Base-by-base conservation (phyloP, 495 filamentous ascomycete genomes). In the Letharia columbiana region DNA sequence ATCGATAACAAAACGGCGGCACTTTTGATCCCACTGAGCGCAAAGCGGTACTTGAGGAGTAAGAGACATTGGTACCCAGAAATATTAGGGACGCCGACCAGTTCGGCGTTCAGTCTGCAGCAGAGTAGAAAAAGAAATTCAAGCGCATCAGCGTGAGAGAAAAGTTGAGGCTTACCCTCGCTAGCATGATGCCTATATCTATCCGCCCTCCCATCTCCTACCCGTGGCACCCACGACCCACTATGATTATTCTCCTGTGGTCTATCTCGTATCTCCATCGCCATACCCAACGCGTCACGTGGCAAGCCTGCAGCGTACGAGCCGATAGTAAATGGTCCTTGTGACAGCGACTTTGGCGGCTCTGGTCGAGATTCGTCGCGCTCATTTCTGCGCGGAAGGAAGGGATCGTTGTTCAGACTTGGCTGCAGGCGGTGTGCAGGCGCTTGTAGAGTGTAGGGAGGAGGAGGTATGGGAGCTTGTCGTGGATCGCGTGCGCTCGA, bases 381-480 rank as follows among this genome's bases (percentile, higher is more conserved):
- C 4, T 67, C 60, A n/a, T 63, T 62, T 54, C 61, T 67, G 28
- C 65, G 61, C 42, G 59, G 64, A 28, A 64, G 58, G 65, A 67
- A 67, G 5, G 60, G 54, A 31, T 70, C 65, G 41, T 67, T 56
- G 39, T 57, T 61, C 37, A 64, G 42, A 40, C 35, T 47, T 35
- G 54, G 54, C 7, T 61, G 65, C 6, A 56, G 31, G 33, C 42
- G 61, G 12, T 41, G 68, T 42, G 45, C 35, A 33, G 61, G 54
- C 58, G 61, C 28, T 59, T 63, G 65, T 35, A 66, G 45, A 60
- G 68, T 59, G 45, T 65, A 67, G 39, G 67, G 69, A 59, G 67
- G 67, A 23, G 69, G 67, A 41, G 69, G 69, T 50, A 67, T 63
- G 28, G 69, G 62, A 47, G 71, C 68, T 49, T 66, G 62, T 54